A percentile compares a stretch with the other conserved stretches of the same genome.
These are phyloP conservation scores for Geosiphon pyriformis DNA, from an alignment of 192 early-diverging fungal genomes.

Conservation along the genomic window DNA sequence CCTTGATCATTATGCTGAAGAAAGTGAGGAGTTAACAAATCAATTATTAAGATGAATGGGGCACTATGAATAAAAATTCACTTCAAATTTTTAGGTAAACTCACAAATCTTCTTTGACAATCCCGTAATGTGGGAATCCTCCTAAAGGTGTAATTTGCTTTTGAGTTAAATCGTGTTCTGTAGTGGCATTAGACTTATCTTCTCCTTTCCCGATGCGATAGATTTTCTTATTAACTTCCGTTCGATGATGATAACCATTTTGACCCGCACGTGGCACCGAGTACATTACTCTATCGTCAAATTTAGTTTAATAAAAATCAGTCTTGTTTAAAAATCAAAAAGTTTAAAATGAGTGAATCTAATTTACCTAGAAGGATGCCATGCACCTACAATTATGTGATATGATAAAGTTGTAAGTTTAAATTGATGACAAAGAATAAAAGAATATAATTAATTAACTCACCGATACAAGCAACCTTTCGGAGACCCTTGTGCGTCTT, in stretches of 20 bases:
- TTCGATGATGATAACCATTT: conserved; percentile 99
- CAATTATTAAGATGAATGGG: background rate
- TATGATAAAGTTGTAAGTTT: background rate
- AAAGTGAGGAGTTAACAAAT: background rate
- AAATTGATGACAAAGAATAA: background rate
- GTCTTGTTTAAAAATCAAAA: background rate
- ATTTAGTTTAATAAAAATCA: background rate
- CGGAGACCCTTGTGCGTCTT: conserved; percentile 99
- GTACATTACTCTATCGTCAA: conserved; percentile 80
- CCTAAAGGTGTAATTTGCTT: conserved; percentile 97
- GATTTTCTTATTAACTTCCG: conserved; percentile 99
- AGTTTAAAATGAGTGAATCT: too few relatives aligned
- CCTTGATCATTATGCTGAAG: conserved; percentile 87
- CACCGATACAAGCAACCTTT: conserved; percentile 99
- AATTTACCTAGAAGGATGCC: conserved; percentile 29
- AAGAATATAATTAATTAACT: conserved; percentile 48
- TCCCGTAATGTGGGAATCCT: conserved; percentile 99
- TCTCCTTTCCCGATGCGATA: conserved; percentile 93
- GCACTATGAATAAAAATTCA: too few relatives aligned
- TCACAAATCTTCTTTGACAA: conserved; percentile 91
- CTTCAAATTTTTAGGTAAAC: too few relatives aligned
- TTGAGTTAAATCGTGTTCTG: conserved; percentile 93
- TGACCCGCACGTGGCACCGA: conserved; percentile 99
- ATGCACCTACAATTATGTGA: conserved; percentile 10
- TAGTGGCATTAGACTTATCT: conserved; percentile 78